These are phyloP conservation scores for Phytophthora colocasiae DNA, from an alignment of 352 stramenopile species.

Conservation along the genomic window DNA sequence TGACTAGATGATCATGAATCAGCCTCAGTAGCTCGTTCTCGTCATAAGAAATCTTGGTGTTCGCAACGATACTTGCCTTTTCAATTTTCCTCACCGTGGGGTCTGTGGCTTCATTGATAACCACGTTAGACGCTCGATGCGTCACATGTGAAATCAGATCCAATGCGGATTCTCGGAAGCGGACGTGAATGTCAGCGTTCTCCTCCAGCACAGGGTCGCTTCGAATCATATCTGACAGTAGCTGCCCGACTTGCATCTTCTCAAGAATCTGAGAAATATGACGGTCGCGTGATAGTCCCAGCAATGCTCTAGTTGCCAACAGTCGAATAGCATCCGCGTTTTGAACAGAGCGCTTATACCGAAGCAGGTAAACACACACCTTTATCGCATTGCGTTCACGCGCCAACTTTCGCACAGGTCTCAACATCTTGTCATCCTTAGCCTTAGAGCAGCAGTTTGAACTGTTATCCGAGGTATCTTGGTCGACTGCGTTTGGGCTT, in stretches of 20 bases:
- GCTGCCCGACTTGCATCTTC: constrained; percentile 89
- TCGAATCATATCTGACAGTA: constrained; percentile 89
- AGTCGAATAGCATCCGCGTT: constrained; percentile 88
- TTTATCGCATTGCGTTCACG: constrained; percentile 88
- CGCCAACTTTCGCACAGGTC: constrained; percentile 76
- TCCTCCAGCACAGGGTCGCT: constrained; percentile 87
- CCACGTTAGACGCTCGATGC: constrained; percentile 78
- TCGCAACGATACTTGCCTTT: constrained; percentile 89
- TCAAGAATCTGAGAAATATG: constrained; percentile 92
- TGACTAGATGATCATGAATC: constrained; percentile 86
- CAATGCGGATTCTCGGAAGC: constrained; percentile 87
- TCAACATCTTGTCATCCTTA: constrained; percentile 71
- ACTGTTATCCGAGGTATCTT: constrained; percentile 16
- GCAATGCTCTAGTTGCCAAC: constrained; percentile 77
- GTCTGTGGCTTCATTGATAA: constrained; percentile 90
- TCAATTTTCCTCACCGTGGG: constrained; percentile 89
- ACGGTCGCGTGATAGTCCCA: constrained; percentile 85
- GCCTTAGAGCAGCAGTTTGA: constrained; percentile 62
- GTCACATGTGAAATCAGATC: constrained; percentile 91
- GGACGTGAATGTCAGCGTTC: constrained; percentile 85
- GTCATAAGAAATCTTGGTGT: constrained; percentile 89
- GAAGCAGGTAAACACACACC: constrained; percentile 87
- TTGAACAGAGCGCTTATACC: constrained; percentile 89
- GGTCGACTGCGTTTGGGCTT: constrained; percentile 13
- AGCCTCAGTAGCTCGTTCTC: constrained; percentile 82